Conservation (phyloP, 208 protist species). For the Crithidia mellificae region DNA sequence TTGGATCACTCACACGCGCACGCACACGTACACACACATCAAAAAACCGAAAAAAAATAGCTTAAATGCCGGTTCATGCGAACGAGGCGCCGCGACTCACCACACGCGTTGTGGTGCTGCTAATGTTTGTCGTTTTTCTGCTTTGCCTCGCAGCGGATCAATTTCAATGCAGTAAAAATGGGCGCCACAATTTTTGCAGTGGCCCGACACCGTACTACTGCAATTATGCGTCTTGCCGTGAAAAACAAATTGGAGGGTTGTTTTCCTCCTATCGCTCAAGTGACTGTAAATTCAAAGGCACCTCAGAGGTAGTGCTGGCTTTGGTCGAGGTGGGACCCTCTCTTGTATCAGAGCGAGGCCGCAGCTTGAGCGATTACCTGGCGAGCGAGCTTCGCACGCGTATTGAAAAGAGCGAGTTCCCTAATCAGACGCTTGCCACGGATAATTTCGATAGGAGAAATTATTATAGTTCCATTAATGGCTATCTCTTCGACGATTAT, state of each 20-base stretch:
- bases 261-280: not conserved
- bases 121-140: conserved; percentile 33
- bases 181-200: conserved; percentile 14
- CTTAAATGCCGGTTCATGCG: too few species aligned
- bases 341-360: conserved; percentile 10
- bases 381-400: conserved; percentile 11
- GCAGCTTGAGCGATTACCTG: conserved; percentile 16
- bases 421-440: not conserved
- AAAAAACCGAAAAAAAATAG: too few species aligned
- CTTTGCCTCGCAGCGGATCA: conserved; percentile 38
- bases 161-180: conserved; percentile 35
- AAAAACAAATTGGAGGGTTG: not conserved
- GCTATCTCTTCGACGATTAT: not conserved
- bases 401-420: not conserved
- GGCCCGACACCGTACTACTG: conserved; percentile 17
- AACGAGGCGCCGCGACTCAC: conserved; percentile 47
- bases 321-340: conserved; percentile 27
- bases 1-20: too few species aligned
- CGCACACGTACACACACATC: not conserved
- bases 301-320: conserved; percentile 7
- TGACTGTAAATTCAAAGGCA: conserved; percentile 10
- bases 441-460: too few species aligned
- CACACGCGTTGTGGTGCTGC: conserved; percentile 25
- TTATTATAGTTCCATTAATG: too few species aligned
- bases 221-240: conserved; percentile 5